Conservation (phyloP, 2,329 filamentous ascomycete species). For the Phaeosphaeriaceae sp. region DNA sequence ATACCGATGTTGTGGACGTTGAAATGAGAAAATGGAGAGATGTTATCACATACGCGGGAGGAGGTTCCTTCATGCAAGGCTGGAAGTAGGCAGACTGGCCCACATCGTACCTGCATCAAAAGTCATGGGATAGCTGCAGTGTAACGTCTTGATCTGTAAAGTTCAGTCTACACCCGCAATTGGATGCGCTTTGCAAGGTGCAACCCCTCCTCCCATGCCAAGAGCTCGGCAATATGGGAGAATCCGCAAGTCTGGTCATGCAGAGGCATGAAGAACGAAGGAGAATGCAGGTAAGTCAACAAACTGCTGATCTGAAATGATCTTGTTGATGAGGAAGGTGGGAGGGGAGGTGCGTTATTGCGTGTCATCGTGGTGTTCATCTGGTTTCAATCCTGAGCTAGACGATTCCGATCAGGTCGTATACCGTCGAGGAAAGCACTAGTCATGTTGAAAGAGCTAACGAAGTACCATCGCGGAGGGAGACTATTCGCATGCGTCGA, state of each 20-base stretch:
- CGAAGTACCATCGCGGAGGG: neutral
- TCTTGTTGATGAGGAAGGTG: neutral
- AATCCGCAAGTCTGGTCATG: neutral
- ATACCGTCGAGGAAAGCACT: too few relatives aligned
- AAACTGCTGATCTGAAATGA: neutral
- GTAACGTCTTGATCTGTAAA: neutral
- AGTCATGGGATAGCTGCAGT: neutral
- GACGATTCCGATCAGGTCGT: too few relatives aligned
- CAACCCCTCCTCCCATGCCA: neutral
- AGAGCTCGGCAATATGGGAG: neutral
- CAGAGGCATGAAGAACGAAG: neutral
- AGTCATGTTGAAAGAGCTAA: neutral
- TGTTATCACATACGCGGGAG: neutral
- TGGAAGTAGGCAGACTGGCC: neutral
- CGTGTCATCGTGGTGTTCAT: neutral
- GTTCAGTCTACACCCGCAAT: neutral
- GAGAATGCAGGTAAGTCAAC: neutral
- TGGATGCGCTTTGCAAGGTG: neutral
- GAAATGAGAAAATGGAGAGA: neutral
- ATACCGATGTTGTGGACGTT: neutral
- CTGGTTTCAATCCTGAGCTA: too few relatives aligned
- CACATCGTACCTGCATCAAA: neutral
- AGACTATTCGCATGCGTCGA: neutral
- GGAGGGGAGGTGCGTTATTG: neutral
- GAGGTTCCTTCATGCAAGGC: neutral